Base-by-base conservation (phyloP, 768 basidiomycete genomes). In the Leccinum olivaceopallidum region DNA sequence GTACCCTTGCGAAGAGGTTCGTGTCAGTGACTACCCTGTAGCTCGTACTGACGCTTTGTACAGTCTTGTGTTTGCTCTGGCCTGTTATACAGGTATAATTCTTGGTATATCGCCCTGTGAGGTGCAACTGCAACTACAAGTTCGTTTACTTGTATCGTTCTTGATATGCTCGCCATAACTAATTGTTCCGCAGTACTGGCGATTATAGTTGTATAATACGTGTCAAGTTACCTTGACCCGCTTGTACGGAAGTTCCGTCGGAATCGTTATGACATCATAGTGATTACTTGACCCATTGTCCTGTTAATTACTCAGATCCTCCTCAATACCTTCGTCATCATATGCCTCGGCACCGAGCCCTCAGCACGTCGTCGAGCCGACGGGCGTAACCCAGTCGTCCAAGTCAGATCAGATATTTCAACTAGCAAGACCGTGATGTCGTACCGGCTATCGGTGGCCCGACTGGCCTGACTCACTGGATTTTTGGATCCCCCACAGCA, bases 401-500 rank as follows among this genome's bases (percentile, higher is more conserved):
- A 4, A 7, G 16, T 36, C 6, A 42, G 28, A 57, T 57, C 24
- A 39, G 39, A 42, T 42, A 8, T 42, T 42, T 54, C 13, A 28
- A 53, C 56, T 34, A 37, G 28, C 44, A 39, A 22, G 22, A 53
- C 51, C 12, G 34, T 34, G 34, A 34, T 1, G 42, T 30, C 28
- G 9, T 16, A 16, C 13, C 28, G 63, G 36, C 20, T 20, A 39
- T 39, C 28, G 20, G 24, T 47, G 20, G 16, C 18, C 14, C 6
- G 22, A n/a, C 13, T 30, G 4, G 50, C 49, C 50, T 9, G 14
- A 9, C 51, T 30, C 63, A 70, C 68, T 62, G 67, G 60, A 57
- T 56, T 5, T 6, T 55, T 42, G 6, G 37, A 18, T n/a, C 18
- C 51, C 39, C 18, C 53, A 65, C 63, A 68, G 59, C 66, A 59